These are phyloP conservation scores for Ophidiomyces ophidiicola DNA, from an alignment of 2,329 filamentous ascomycete genomes.

Conservation along the genomic window DNA sequence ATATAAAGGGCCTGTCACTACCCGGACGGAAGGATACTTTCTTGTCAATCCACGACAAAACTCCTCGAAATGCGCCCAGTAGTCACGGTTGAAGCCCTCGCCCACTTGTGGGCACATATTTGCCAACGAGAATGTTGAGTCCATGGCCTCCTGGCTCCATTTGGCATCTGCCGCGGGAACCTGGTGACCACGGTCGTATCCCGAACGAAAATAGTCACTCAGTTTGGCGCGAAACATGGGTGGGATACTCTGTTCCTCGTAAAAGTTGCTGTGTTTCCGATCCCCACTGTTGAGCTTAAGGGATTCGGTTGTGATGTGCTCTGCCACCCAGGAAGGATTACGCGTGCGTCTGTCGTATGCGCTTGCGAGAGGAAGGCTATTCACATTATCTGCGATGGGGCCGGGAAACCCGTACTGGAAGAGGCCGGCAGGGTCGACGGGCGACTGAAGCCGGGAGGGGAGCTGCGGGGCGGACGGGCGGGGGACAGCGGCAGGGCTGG, in stretches of 20 bases:
- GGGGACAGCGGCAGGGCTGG: constrained; percentile 21
- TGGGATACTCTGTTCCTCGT: constrained; percentile 69
- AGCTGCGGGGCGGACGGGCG: constrained; percentile 22
- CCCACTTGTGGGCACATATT: constrained; percentile 99
- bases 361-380: constrained; percentile 64
- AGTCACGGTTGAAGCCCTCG: constrained; percentile 96
- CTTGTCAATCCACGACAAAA: constrained; percentile 77
- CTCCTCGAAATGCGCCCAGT: constrained; percentile 98
- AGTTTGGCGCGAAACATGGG: constrained; percentile 78
- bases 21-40: constrained; percentile 72
- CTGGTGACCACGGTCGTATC: constrained; percentile 93
- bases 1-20: constrained; percentile 90
- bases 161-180: constrained; percentile 92
- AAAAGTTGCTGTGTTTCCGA: constrained; percentile 69
- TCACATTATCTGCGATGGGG: constrained; percentile 70
- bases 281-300: constrained; percentile 64
- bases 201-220: constrained; percentile 86
- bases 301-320: constrained; percentile 89
- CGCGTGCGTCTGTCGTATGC: constrained; percentile 80
- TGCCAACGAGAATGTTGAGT: constrained; percentile 80
- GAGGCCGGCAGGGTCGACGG: constrained; percentile 62
- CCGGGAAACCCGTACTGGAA: constrained; percentile 88
- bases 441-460: constrained; percentile 28
- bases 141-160: constrained; percentile 89
- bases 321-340: constrained; percentile 89